Base-by-base conservation (phyloP, 2,329 filamentous ascomycete species). In the Alternaria sp. region DNA sequence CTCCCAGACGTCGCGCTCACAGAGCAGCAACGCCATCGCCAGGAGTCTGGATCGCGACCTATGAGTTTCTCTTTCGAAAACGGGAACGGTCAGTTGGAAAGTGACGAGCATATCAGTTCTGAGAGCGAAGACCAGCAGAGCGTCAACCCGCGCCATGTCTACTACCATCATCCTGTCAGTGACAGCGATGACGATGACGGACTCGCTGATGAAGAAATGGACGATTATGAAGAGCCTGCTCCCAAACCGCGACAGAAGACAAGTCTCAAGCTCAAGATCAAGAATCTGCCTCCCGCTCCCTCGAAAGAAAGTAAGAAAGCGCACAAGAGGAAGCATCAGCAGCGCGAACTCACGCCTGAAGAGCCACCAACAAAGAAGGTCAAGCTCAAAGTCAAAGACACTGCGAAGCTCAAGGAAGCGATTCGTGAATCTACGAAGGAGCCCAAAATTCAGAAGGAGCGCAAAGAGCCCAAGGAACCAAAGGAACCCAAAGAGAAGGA, bases 51-150 rank as follows among this genome's bases (percentile, higher is more conserved):
- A 30, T 81, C 73, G 38, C 85, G 84, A 63, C 82, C 89, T 65
- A 92, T 92, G 88, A 92, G 89, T 74, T 89, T 92, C 63, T 88
- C 90, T 57, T 92, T 92, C 69, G 88, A 90, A 71, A 85, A 87
- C 71, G 84, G 85, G 0, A 83, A 86, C 60, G 86, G 86, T 41
- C 82, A 85, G 59, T 85, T 64, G 79, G 84, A 76, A 59, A 87
- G 84, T 34, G 84, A 86, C 60, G 79, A 74, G 41, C 82, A 72
- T 25, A 67, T 74, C 41, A 72, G 72, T 30, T 77, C 74, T 11
- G 73, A 65, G 28, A 76, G 74, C 41, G 74, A 76, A 51, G 72
- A 68, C 8, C 66, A 72, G 55, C 62, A 65, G 43, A 78, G 73
- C 62, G 66, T 78, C 44, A 75, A 79, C 36, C 75, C 76, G 12